Conservation (phyloP, 1,284 basidiomycete genomes). For the Boletus subluridellus region DNA sequence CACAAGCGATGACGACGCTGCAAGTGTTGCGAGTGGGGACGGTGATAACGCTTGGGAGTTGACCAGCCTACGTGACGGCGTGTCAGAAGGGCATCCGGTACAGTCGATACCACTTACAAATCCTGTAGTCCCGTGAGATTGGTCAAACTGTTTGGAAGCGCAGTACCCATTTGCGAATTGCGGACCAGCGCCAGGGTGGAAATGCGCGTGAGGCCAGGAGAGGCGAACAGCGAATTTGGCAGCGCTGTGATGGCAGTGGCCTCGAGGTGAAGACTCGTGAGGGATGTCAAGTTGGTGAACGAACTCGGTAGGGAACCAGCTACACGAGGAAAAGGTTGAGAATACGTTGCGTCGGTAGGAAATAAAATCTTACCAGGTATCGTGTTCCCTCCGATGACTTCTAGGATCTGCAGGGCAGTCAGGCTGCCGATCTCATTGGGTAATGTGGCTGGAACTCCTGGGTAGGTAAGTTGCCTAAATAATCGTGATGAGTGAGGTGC, state of each 20-base stretch:
- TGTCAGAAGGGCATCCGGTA: not conserved
- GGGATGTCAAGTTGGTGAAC: conserved; percentile 39
- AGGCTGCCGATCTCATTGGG: conserved; percentile 45
- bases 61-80: conserved; percentile 17
- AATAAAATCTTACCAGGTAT: conserved; percentile 37
- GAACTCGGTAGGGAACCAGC: conserved; percentile 41
- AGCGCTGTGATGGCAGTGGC: conserved; percentile 43
- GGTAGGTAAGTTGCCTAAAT: conserved; percentile 43
- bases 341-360: not conserved
- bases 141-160: conserved; percentile 40
- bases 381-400: conserved; percentile 42
- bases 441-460: conserved; percentile 45
- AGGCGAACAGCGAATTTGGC: conserved; percentile 37
- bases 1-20: conserved; percentile 36
- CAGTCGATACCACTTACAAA: conserved; percentile 35
- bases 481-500: not conserved
- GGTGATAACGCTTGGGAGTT: conserved; percentile 29
- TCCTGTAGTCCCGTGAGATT: conserved; percentile 36
- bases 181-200: conserved; percentile 42
- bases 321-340: conserved; percentile 13
- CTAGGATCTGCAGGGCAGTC: conserved; percentile 38
- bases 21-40: conserved; percentile 32
- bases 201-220: conserved; percentile 35
- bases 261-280: conserved; percentile 44
- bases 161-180: conserved; percentile 45